Evolutionary conservation across 345 rosid species (phyloP).

Genomic region (Gossypium raimondii): DNA sequence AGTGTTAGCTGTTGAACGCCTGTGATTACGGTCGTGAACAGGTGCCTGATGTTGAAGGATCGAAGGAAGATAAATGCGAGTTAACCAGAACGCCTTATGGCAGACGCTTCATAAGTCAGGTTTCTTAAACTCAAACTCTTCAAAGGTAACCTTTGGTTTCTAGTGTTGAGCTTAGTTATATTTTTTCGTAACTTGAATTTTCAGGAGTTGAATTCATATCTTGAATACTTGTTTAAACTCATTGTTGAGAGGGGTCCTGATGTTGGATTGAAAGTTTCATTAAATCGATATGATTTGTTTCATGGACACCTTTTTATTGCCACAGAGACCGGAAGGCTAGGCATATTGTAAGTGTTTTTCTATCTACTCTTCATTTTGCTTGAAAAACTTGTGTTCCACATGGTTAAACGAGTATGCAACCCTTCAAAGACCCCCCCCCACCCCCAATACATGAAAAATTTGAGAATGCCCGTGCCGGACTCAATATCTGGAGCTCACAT

Average conservation of each 20-base stretch:
- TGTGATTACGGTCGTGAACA: slow-evolving; percentile 19
- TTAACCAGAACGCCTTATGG: slow-evolving; percentile 87
- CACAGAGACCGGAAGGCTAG: slow-evolving; percentile 59
- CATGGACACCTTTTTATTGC: slow-evolving; percentile 85
- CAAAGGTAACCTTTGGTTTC: not conserved
- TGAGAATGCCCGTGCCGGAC: too few species aligned
- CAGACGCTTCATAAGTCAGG: slow-evolving; percentile 63
- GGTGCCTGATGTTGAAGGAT: slow-evolving; percentile 66
- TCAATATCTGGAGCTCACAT: too few species aligned
- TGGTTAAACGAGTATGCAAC: not conserved
- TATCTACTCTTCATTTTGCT: not conserved
- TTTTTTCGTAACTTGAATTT: not conserved
- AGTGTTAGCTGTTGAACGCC: not conserved
- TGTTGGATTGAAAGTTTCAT: slow-evolving; percentile 53
- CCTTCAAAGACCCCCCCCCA: not conserved
- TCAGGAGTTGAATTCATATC: slow-evolving; percentile 75
- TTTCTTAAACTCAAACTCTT: slow-evolving; percentile 1
- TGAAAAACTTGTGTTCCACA: not conserved
- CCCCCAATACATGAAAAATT: too few species aligned
- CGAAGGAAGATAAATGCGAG: slow-evolving; percentile 39
- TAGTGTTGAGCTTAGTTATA: not conserved
- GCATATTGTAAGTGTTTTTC: slow-evolving; percentile 59
- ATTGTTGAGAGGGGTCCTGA: slow-evolving; percentile 66
- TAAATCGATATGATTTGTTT: slow-evolving; percentile 76
- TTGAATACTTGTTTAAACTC: slow-evolving; percentile 62